Conservation (phyloP, 257 asterid genomes). For the Solanum habrochaites region DNA sequence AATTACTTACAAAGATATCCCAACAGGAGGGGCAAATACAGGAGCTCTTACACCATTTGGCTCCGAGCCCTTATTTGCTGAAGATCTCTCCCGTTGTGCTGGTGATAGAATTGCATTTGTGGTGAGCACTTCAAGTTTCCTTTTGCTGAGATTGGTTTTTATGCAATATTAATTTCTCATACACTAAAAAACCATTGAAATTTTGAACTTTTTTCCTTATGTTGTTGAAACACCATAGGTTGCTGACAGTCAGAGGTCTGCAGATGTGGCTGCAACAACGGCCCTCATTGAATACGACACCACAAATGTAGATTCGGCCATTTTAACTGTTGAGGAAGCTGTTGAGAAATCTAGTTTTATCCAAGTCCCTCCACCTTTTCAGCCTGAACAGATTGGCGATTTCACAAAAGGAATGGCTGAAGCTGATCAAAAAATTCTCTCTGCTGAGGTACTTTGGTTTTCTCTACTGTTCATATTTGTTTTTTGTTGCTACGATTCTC, state of each 20-base stretch:
- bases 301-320: slow-evolving; percentile 38
- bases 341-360: slow-evolving; percentile 42
- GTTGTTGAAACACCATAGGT: slow-evolving; percentile 23
- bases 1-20: slow-evolving; percentile 52
- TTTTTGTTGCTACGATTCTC: not conserved
- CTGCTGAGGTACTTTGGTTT: slow-evolving; percentile 37
- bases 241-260: slow-evolving; percentile 45
- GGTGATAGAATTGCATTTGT: slow-evolving; percentile 60
- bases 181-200: not conserved
- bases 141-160: not conserved
- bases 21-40: slow-evolving; percentile 43
- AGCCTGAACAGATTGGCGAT: slow-evolving; percentile 46
- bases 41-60: slow-evolving; percentile 33
- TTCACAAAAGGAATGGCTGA: slow-evolving; percentile 66
- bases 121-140: slow-evolving; percentile 21
- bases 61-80: slow-evolving; percentile 49
- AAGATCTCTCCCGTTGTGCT: slow-evolving; percentile 36
- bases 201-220: not conserved
- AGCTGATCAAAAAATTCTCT: slow-evolving; percentile 55
- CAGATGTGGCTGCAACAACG: slow-evolving; percentile 42
- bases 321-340: slow-evolving; percentile 66
- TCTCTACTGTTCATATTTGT: not conserved
- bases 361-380: slow-evolving; percentile 32
- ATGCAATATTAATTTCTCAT: not conserved
- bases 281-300: slow-evolving; percentile 43